phyloP scores from a whole-genome alignment of 352 stramenopile genomes.

The Pythium coloratum region DNA sequence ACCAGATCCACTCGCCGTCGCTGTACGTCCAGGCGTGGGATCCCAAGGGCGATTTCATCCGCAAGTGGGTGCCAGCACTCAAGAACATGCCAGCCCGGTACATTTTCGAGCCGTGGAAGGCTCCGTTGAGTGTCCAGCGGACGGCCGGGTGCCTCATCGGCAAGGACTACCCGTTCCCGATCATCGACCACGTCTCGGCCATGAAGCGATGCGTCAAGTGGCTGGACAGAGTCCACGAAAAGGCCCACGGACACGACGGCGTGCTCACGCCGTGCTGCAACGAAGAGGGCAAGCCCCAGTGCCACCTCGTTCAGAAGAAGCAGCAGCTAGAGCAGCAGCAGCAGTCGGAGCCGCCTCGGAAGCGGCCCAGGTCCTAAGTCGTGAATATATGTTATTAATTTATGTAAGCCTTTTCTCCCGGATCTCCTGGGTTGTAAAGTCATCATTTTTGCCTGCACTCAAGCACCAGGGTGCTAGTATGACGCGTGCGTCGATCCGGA shows the following conservation, averaged over 20 bases:
- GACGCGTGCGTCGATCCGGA: too few species aligned
- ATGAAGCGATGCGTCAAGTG: conserved; percentile 91
- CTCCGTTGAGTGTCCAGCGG: conserved; percentile 85
- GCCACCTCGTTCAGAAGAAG: conserved; percentile 16
- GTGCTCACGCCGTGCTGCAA: conserved; percentile 28
- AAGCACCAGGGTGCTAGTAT: too few species aligned
- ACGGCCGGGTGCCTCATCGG: conserved; percentile 87
- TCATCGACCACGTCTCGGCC: conserved; percentile 91
- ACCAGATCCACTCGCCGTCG: conserved; percentile 91
- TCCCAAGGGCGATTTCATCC: conserved; percentile 85
- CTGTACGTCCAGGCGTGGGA: conserved; percentile 95
- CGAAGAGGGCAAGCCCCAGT: conserved; percentile 19
- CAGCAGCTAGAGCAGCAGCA: conserved; percentile 2
- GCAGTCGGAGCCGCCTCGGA: not conserved
- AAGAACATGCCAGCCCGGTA: conserved; percentile 92
- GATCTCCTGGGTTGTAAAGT: not conserved
- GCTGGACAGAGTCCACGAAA: conserved; percentile 66
- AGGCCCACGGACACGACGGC: conserved; percentile 28
- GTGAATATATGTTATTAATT: not conserved
- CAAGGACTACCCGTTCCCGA: conserved; percentile 94
- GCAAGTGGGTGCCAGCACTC: conserved; percentile 91
- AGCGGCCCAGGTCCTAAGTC: not conserved
- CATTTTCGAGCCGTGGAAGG: conserved; percentile 98
- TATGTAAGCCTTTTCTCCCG: not conserved
- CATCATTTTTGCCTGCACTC: too few species aligned